Evolutionary conservation across 371 early-diverging fungal species (phyloP).

Genomic region (Rhizopus arrhizus): DNA sequence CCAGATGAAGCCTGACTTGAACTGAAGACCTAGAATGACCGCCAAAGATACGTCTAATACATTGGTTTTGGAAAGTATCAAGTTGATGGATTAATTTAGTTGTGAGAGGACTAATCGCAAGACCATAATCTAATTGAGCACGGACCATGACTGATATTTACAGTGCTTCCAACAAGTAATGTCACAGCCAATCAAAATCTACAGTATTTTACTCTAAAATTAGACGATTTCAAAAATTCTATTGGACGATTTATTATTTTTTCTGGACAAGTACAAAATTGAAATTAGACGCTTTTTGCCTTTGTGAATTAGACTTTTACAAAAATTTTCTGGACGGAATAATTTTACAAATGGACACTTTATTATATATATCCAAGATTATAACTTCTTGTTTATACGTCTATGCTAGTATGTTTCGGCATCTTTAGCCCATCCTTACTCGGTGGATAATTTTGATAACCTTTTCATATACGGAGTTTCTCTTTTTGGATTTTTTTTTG

Average conservation of each 20-base stretch:
- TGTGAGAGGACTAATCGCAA: too few relatives aligned
- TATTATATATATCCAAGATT: slow-evolving; percentile 5
- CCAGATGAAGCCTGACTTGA: too few relatives aligned
- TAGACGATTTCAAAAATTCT: too few relatives aligned
- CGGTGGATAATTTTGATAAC: too few relatives aligned
- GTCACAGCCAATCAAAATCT: too few relatives aligned
- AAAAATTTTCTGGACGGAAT: slow-evolving; percentile 9
- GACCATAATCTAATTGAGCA: too few relatives aligned
- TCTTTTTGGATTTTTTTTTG: slow-evolving; percentile 4
- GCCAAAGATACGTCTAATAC: too few relatives aligned
- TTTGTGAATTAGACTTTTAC: slow-evolving; percentile 5
- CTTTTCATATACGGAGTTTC: not conserved
- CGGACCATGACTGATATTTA: too few relatives aligned
- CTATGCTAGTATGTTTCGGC: slow-evolving; percentile 7
- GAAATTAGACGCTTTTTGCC: not conserved
- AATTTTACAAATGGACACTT: slow-evolving; percentile 6
- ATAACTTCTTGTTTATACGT: slow-evolving; percentile 3
- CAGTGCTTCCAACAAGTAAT: too few relatives aligned
- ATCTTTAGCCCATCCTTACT: slow-evolving; percentile 3
- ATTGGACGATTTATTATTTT: slow-evolving; percentile 1
- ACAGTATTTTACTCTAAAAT: not conserved
- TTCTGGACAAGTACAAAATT: slow-evolving; percentile 1
- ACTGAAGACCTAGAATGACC: too few relatives aligned
- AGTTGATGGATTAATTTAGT: too few relatives aligned
- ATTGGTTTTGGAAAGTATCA: too few relatives aligned